These are phyloP conservation scores for Rhodotorula glutinis DNA, from an alignment of 1,284 basidiomycete genomes.

Conservation along the genomic window DNA sequence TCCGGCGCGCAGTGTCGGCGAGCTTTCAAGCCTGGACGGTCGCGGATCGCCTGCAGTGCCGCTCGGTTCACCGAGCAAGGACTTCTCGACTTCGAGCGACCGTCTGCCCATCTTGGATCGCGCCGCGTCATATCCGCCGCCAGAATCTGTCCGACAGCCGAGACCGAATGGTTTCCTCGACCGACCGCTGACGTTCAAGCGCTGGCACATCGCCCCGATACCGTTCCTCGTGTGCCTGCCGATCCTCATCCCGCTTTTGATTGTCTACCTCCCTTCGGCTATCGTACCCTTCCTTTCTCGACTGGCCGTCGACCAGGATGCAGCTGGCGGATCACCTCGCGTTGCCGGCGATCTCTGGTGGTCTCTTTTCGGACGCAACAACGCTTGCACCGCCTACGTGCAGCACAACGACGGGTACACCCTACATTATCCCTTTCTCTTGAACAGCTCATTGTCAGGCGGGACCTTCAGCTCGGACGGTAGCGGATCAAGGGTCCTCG, in stretches of 20 bases:
- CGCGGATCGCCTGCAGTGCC: too few relatives aligned
- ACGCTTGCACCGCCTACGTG: conserved; percentile 31
- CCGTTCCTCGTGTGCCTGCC: conserved; percentile 28
- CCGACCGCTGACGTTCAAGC: conserved; percentile 12
- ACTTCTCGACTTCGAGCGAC: too few relatives aligned
- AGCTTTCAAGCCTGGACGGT: too few relatives aligned
- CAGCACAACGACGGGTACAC: conserved; percentile 36
- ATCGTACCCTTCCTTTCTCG: conserved; percentile 25
- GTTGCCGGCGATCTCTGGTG: conserved; percentile 39
- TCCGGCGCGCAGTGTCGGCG: too few relatives aligned
- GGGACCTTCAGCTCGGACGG: neutral
- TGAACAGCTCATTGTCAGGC: neutral
- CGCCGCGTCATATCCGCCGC: too few relatives aligned
- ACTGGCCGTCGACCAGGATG: conserved; percentile 6
- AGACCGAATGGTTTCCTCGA: conserved; percentile 1
- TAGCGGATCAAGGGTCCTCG: conserved; percentile 8
- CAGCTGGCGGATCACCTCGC: neutral
- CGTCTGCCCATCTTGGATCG: too few relatives aligned
- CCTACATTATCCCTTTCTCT: conserved; percentile 30
- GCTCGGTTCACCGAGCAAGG: too few relatives aligned
- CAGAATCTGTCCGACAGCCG: too few relatives aligned
- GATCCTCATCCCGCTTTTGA: conserved; percentile 22
- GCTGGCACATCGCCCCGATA: conserved; percentile 26
- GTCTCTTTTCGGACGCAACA: conserved; percentile 41
- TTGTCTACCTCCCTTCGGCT: conserved; percentile 27